phyloP scores from a whole-genome alignment of 257 asterid genomes.

The Prunella vulgaris region DNA sequence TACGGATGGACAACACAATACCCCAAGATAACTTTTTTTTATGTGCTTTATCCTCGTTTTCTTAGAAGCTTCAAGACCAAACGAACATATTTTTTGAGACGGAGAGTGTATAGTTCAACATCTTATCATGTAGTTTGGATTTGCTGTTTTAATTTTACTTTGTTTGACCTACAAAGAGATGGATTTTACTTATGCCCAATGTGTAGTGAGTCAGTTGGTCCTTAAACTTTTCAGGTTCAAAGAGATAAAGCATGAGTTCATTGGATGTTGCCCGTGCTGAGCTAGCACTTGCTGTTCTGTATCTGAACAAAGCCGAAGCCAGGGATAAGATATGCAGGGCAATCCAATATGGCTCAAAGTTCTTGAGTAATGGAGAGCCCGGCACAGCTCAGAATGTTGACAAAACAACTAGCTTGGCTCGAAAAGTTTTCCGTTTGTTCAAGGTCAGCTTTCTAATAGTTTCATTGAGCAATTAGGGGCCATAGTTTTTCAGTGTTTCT shows the following conservation, averaged over 20 bases:
- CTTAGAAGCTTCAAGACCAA: no score
- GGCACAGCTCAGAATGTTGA: slow-evolving; percentile 96
- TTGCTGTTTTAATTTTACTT: background rate
- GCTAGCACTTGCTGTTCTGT: slow-evolving; percentile 79
- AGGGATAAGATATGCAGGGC: slow-evolving; percentile 99
- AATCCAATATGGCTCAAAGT: slow-evolving; percentile 92
- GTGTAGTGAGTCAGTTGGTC: slow-evolving; percentile 18
- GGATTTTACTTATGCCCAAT: background rate
- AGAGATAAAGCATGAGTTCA: slow-evolving; percentile 55
- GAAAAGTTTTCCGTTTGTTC: slow-evolving; percentile 90
- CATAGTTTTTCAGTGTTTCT: background rate
- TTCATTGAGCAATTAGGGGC: background rate
- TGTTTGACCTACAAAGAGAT: background rate
- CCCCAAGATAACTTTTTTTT: no score
- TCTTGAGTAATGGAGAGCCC: slow-evolving; percentile 90
- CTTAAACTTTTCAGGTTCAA: slow-evolving; percentile 33
- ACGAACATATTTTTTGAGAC: no score
- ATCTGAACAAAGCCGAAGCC: slow-evolving; percentile 87
- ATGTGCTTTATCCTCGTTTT: no score
- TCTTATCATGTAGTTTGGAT: background rate
- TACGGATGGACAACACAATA: no score
- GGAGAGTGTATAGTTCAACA: background rate
- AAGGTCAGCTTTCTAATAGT: slow-evolving; percentile 45
- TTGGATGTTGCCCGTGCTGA: slow-evolving; percentile 84
- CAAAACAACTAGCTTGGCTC: slow-evolving; percentile 92